Evolutionary conservation across 208 protist species (phyloP), one percentile per base, ranked within the genome.

Genomic region (Borovskyia barvae): DNA sequence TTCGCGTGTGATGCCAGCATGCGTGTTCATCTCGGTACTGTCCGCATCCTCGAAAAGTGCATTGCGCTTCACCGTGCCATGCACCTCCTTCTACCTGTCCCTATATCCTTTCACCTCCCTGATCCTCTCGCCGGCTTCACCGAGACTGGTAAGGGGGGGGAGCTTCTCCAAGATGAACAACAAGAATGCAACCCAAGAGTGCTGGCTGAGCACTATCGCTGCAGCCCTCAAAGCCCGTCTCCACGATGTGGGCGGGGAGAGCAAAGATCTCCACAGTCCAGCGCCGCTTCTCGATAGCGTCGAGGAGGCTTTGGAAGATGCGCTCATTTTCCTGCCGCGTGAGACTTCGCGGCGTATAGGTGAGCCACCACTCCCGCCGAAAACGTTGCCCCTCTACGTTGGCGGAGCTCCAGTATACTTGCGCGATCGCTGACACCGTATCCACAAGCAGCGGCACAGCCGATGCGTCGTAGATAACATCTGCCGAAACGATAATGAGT

Each of bases 311-410:
- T 11, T 45, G 20, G 26, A 60, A 80, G 22, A 80, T 72, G 15
- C 5, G 47, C 15, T 67, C 54, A 25, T 80, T 80, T 17, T 39
- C 54, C 4, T 51, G 46, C n/a, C 46, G 45, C 0, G 68, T 76
- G 29, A 80, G 58, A 19, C 68, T 70, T 14, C 74, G 74, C 2
- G 74, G 74, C 0, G 64, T 72, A 55, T 76, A 80, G 11, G 59
- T 45, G 2, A 80, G 54, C 74, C 74, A 80, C 74, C 74, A 80
- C 30, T 56, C 20, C 48, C 63, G 2, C 0, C 0, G 9, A 11
- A 4, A 15, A 4, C 46, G 2, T 0, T 11, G 15, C 1, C 12
- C 17, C 7, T 6, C 32, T 15, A 29, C 3, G 28, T 6, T 28
- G 9, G 14, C 14, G 6, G 33, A 24, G 5, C 35, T 3, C 5